Percentiles rank a stretch among this genome's conserved stretches.
These are phyloP conservation scores for Sporothrix luriei DNA, from an alignment of 2,329 filamentous ascomycete genomes.

Conservation along the genomic window DNA sequence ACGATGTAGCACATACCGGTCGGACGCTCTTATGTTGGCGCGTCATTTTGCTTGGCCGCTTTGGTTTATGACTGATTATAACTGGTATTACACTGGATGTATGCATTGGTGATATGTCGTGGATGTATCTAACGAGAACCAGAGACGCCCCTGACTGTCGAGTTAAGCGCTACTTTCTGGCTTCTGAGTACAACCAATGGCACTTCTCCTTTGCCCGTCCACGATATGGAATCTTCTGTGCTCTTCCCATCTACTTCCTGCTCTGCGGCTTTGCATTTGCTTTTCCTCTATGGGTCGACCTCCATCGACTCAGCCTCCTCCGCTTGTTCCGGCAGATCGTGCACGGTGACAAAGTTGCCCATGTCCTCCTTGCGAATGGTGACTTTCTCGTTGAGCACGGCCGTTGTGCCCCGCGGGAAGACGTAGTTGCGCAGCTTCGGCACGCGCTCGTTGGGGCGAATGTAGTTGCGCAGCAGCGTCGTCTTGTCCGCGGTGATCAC, in stretches of 20 bases:
- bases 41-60: not conserved
- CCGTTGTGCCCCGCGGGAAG: conserved; percentile 90
- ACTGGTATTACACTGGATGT: conserved; percentile 26
- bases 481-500: conserved; percentile 96
- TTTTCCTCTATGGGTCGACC: conserved; percentile 57
- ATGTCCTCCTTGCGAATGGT: conserved; percentile 86
- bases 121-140: not conserved
- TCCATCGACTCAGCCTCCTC: conserved; percentile 67
- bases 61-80: not conserved
- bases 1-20: not conserved
- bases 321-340: conserved; percentile 68
- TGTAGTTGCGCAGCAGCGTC: conserved; percentile 86
- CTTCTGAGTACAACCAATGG: not conserved
- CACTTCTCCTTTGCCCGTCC: not conserved
- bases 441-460: conserved; percentile 87
- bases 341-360: conserved; percentile 88
- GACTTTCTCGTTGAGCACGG: conserved; percentile 92
- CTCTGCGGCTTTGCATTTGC: not conserved
- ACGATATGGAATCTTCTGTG: conserved; percentile 3
- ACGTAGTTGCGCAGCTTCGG: conserved; percentile 92
- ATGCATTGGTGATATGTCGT: not conserved
- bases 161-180: too few relatives aligned
- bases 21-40: not conserved
- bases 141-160: not conserved
- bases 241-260: conserved; percentile 4